Evolutionary conservation across 257 asterid genomes (phyloP).

Genomic region (Plectranthus barbatus): DNA sequence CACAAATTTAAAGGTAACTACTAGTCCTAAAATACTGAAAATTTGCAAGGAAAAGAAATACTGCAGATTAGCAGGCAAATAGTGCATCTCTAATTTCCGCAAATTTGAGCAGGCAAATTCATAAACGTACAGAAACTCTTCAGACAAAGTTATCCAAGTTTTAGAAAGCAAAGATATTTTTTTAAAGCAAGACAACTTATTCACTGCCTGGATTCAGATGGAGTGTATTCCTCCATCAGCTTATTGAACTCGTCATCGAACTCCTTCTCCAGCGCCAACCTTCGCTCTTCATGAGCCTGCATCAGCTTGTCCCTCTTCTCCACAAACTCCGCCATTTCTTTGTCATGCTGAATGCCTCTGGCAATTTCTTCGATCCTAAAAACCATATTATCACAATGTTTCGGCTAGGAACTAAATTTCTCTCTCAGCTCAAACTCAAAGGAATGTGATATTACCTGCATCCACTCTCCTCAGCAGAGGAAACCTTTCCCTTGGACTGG

Average conservation of each 20-base stretch:
- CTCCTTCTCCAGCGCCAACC: slow-evolving; percentile 24
- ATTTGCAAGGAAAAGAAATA: too few species aligned
- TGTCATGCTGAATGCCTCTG: slow-evolving; percentile 36
- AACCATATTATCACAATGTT: neutral
- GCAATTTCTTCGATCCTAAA: slow-evolving; percentile 36
- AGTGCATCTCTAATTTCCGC: neutral
- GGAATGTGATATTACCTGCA: slow-evolving; percentile 37
- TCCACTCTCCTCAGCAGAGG: slow-evolving; percentile 32
- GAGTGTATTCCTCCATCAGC: slow-evolving; percentile 32
- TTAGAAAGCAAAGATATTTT: neutral
- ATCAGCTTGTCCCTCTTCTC: slow-evolving; percentile 26
- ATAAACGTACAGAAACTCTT: neutral
- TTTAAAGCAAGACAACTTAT: neutral
- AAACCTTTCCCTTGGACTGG: slow-evolving; percentile 17
- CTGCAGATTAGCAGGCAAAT: neutral
- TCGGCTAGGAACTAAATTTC: neutral
- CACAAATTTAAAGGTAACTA: too few species aligned
- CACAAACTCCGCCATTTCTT: slow-evolving; percentile 31
- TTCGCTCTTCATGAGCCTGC: slow-evolving; percentile 26
- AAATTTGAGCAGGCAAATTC: neutral
- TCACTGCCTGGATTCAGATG: slow-evolving; percentile 3
- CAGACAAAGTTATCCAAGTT: neutral
- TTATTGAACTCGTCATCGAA: slow-evolving; percentile 36
- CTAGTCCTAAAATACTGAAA: too few species aligned
- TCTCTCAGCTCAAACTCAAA: neutral